Base-by-base conservation (phyloP, 164 flowering plant species). In the Buxus sempervirens region DNA sequence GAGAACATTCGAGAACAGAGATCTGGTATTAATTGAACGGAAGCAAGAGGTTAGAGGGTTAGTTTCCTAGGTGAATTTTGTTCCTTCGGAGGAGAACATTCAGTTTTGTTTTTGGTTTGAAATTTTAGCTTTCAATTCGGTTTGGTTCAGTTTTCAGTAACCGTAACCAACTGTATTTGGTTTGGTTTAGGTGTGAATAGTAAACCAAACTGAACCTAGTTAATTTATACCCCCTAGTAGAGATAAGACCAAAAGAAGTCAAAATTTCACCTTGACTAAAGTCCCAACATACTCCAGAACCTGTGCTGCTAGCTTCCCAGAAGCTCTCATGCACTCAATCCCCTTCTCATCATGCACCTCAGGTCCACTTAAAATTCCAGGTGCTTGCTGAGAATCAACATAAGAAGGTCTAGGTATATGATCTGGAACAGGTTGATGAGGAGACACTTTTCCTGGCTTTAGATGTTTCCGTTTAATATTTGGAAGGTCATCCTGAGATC, bases 201-300 rank as follows among this genome's bases (percentile, higher is more conserved):
- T n/a, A n/a, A n/a, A n/a, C n/a, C n/a, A n/a, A n/a, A n/a, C n/a
- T n/a, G n/a, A n/a, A n/a, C n/a, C n/a, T n/a, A n/a, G n/a, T n/a
- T n/a, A n/a, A n/a, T n/a, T n/a, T n/a, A n/a, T n/a, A n/a, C n/a
- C n/a, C n/a, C n/a, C n/a, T n/a, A n/a, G n/a, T n/a, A n/a, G n/a
- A n/a, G n/a, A n/a, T n/a, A 55, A 21, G 25, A 55, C 25, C n/a
- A 55, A 32, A 55, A 55, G 24, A 13, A 27, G 28, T 60, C 25
- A 62, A 24, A 13, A 23, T n/a, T 36, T 72, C 73, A 96, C 99
- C 96, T 89, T 90, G 70, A 96, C 97, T 70, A 96, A 82, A 41
- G 91, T 85, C 65, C 99, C 97, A 63, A 98, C 99, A 85, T 88
- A 86, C 66, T 89, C 78, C 61, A 90, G 90, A 83, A 96, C 98